Percentiles rank a stretch among this genome's conserved stretches.
Evolutionary conservation across 352 stramenopile genomes (phyloP).

Genomic region (Thalassiosira mediterranea): DNA sequence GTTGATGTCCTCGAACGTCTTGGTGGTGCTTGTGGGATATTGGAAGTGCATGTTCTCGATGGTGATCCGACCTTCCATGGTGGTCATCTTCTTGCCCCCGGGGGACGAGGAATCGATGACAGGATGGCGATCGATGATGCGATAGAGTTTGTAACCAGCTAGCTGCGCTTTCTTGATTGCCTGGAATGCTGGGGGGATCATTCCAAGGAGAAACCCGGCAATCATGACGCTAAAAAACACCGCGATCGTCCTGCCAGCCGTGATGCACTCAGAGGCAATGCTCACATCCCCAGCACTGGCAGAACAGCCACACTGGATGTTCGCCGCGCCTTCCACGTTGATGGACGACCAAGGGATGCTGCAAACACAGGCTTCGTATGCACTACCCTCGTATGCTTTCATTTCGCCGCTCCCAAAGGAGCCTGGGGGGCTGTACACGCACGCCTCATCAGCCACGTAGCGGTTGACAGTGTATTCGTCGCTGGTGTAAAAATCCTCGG

Average conservation of each 20-base stretch:
- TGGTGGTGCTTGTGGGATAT: constrained; percentile 82
- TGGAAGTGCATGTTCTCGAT: constrained; percentile 11
- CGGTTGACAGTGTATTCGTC: constrained; percentile 14
- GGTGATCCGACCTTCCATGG: constrained; percentile 32
- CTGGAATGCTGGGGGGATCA: constrained; percentile 27
- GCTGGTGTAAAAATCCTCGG: constrained; percentile 30
- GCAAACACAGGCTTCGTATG: constrained; percentile 32
- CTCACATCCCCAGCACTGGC: constrained; percentile 16
- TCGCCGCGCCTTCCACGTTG: constrained; percentile 1
- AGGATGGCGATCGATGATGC: constrained; percentile 32
- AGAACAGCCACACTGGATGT: constrained; percentile 31
- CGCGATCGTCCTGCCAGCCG: constrained; percentile 24
- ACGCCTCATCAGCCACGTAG: constrained; percentile 6
- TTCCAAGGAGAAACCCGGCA: constrained; percentile 28
- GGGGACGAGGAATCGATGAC: constrained; percentile 18
- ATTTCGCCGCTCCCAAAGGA: constrained; percentile 15
- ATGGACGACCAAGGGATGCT: constrained; percentile 18
- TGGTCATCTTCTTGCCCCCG: constrained; percentile 18
- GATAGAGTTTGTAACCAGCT: constrained; percentile 25
- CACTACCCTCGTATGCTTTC: constrained; percentile 11
- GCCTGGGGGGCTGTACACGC: constrained; percentile 11
- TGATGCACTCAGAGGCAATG: constrained; percentile 27
- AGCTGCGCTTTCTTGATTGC: constrained; percentile 28
- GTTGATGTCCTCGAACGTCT: constrained; percentile 85
- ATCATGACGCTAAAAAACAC: constrained; percentile 48